Evolutionary conservation across 169 alveolate species (phyloP).

Genomic region (Cryptosporidium bovis): DNA sequence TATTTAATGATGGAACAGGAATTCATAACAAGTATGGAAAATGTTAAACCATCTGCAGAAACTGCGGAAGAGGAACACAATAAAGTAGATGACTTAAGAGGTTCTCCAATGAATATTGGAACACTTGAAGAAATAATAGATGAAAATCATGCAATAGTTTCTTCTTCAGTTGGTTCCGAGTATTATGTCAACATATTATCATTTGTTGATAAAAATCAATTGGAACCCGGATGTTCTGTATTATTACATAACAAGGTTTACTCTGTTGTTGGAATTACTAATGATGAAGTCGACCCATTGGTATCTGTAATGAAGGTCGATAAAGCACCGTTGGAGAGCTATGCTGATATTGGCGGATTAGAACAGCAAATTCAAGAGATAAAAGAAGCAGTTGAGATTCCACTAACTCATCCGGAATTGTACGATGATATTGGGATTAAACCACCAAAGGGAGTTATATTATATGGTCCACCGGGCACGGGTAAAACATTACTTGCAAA

Average conservation of each 20-base stretch:
- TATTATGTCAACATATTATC: slow-evolving; percentile 97
- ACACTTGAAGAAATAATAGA: slow-evolving; percentile 97
- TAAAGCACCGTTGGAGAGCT: slow-evolving; percentile 99
- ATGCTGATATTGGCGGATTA: slow-evolving; percentile 99
- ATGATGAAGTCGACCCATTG: slow-evolving; percentile 98
- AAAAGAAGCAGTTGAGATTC: slow-evolving; percentile 95
- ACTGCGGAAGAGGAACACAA: slow-evolving; percentile 86
- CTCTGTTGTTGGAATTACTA: slow-evolving; percentile 97
- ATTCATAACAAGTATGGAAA: slow-evolving; percentile 88
- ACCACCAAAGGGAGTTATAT: slow-evolving; percentile 94
- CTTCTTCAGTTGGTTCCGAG: slow-evolving; percentile 98
- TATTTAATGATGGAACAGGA: slow-evolving; percentile 96
- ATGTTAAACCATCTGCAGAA: slow-evolving; percentile 86
- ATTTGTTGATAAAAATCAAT: slow-evolving; percentile 96
- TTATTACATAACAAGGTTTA: slow-evolving; percentile 92
- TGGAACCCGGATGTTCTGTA: slow-evolving; percentile 98
- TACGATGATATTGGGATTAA: slow-evolving; percentile 99
- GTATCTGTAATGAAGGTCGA: slow-evolving; percentile 97
- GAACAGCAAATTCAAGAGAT: slow-evolving; percentile 96
- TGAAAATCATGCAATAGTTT: slow-evolving; percentile 98
- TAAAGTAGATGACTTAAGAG: slow-evolving; percentile 96
- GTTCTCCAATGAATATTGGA: slow-evolving; percentile 98
- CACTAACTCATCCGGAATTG: slow-evolving; percentile 98
- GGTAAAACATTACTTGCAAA: slow-evolving; percentile 94
- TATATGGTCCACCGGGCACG: slow-evolving; percentile 96